Conservation (phyloP, 2,329 filamentous ascomycete genomes). For the Hymenoscyphus linearis region DNA sequence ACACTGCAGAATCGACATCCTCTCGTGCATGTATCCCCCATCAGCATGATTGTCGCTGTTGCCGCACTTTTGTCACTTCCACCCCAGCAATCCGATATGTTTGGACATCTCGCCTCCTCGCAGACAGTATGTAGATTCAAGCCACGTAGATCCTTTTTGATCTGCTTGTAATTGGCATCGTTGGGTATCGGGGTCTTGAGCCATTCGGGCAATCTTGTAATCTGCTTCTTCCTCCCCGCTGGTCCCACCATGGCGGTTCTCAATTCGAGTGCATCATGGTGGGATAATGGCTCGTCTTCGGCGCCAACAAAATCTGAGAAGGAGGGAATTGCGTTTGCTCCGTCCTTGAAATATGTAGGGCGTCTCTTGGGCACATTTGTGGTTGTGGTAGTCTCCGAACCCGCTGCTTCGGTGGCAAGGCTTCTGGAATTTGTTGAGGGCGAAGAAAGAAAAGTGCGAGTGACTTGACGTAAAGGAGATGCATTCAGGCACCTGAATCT, state of each 20-base stretch:
- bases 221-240: constrained; percentile 55
- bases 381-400: constrained; percentile 15
- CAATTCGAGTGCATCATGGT: constrained; percentile 53
- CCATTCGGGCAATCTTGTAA: constrained; percentile 81
- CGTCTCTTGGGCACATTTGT: constrained; percentile 22
- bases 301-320: constrained; percentile 53
- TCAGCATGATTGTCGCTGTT: constrained; percentile 98
- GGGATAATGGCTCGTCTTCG: constrained; percentile 39
- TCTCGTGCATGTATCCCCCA: constrained; percentile 96
- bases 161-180: constrained; percentile 81
- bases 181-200: constrained; percentile 93
- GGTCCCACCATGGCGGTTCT: constrained; percentile 60
- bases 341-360: constrained; percentile 34
- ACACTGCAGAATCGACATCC: constrained; percentile 97
- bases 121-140: constrained; percentile 92
- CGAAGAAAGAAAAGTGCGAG: constrained; percentile 17
- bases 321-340: constrained; percentile 42
- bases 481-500: constrained; percentile 29
- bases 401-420: constrained; percentile 27
- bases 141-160: constrained; percentile 88
- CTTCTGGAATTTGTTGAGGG: constrained; percentile 19
- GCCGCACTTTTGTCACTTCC: constrained; percentile 82
- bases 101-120: constrained; percentile 94
- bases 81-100: constrained; percentile 98
- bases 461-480: constrained; percentile 23